Evolutionary conservation across 2,329 filamentous ascomycete genomes (phyloP).

Genomic region (Lithohypha guttulata): DNA sequence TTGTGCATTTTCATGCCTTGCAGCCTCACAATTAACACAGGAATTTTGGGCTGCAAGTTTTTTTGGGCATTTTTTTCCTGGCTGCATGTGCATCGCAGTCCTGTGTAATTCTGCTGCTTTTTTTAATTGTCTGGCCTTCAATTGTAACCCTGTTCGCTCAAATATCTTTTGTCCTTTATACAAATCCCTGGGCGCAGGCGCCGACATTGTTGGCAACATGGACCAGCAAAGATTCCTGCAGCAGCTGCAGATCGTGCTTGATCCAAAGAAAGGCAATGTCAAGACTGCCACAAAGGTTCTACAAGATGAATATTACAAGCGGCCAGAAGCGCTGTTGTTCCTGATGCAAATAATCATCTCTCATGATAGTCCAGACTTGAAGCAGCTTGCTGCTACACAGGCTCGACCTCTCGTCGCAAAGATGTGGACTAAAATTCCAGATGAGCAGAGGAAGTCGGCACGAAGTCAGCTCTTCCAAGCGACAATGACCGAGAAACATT

Average conservation of each 20-base stretch:
- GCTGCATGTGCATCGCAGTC: too few relatives aligned
- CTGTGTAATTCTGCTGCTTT: too few relatives aligned
- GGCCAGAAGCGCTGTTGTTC: constrained; percentile 70
- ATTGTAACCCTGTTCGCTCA: too few relatives aligned
- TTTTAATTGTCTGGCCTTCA: too few relatives aligned
- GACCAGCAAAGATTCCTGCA: constrained; percentile 74
- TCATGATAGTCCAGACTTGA: constrained; percentile 58
- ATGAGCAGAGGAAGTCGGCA: constrained; percentile 67
- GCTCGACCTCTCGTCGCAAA: constrained; percentile 69
- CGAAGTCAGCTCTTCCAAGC: constrained; percentile 75
- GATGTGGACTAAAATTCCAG: constrained; percentile 69
- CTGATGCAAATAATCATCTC: constrained; percentile 82
- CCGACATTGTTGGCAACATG: constrained; percentile 39
- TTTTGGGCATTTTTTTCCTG: too few relatives aligned
- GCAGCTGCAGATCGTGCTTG: constrained; percentile 77
- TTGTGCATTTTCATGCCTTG: too few relatives aligned
- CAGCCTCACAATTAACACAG: too few relatives aligned
- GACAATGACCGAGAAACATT: constrained; percentile 66
- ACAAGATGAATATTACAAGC: constrained; percentile 85
- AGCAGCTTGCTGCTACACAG: constrained; percentile 87
- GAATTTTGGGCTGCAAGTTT: too few relatives aligned
- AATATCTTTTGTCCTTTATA: too few relatives aligned
- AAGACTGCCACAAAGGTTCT: constrained; percentile 83
- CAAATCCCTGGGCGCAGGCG: constrained; percentile 2
- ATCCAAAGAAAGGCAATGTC: constrained; percentile 69